These are phyloP conservation scores for Zopfochytrium polystomum DNA, from an alignment of 371 early-diverging fungal species.

Conservation along the genomic window DNA sequence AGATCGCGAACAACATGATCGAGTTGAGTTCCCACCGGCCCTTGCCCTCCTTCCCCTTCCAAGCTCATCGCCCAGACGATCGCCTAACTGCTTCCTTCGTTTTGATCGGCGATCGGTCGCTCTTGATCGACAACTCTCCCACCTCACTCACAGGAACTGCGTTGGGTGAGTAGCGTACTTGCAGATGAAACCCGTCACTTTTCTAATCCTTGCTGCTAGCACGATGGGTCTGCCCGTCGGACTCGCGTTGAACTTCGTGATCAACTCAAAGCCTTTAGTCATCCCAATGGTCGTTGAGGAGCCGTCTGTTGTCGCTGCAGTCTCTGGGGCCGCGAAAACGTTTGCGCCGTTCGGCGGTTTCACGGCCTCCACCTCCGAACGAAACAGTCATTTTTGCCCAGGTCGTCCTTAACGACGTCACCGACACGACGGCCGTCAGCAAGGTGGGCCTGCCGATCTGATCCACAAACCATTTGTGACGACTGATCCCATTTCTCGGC, in stretches of 20 bases:
- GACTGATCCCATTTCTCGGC: too few relatives aligned
- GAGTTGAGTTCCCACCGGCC: constrained; percentile 40
- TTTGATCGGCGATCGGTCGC: too few relatives aligned
- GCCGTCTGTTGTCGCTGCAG: constrained; percentile 69
- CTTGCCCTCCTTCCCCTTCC: too few relatives aligned
- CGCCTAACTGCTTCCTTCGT: too few relatives aligned
- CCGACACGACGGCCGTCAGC: constrained; percentile 38
- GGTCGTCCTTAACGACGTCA: constrained; percentile 55
- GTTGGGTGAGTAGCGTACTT: constrained; percentile 47
- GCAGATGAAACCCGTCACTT: too few relatives aligned
- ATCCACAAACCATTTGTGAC: too few relatives aligned
- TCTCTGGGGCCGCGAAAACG: constrained; percentile 67
- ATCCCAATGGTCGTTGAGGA: constrained; percentile 77
- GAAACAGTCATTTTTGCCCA: constrained; percentile 65
- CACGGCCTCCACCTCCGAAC: constrained; percentile 49
- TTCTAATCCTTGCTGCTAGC: constrained; percentile 23
- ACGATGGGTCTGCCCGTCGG: constrained; percentile 66
- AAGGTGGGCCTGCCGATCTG: too few relatives aligned
- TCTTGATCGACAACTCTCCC: constrained; percentile 1
- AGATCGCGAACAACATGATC: constrained; percentile 67
- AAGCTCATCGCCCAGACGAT: too few relatives aligned
- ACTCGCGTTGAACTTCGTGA: constrained; percentile 62
- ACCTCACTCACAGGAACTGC: constrained; percentile 28
- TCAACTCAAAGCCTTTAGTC: constrained; percentile 53
- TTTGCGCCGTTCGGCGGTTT: constrained; percentile 51